These are phyloP conservation scores for Blastomyces parvus DNA, from an alignment of 2,329 filamentous ascomycete genomes.

Conservation along the genomic window DNA sequence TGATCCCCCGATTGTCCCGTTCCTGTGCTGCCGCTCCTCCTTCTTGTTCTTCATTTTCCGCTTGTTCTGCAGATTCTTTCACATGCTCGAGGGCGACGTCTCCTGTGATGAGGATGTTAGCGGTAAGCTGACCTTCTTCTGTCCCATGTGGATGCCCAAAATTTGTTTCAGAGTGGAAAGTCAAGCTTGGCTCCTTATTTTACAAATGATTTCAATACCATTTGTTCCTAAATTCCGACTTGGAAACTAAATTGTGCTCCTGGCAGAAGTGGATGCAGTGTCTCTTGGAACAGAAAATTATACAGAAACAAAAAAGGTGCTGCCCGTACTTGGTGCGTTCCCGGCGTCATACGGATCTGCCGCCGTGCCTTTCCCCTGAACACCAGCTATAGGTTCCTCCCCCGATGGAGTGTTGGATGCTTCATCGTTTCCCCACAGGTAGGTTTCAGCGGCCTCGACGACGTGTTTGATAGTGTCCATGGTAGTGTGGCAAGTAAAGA, in stretches of 20 bases:
- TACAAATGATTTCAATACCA: background rate
- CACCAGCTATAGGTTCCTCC: constrained; percentile 63
- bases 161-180: background rate
- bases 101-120: background rate
- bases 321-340: constrained; percentile 52
- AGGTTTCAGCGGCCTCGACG: constrained; percentile 36
- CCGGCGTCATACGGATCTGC: constrained; percentile 71
- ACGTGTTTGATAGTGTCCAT: constrained; percentile 3
- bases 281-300: background rate
- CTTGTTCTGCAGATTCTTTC: background rate
- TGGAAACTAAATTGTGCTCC: background rate
- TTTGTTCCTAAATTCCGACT: background rate
- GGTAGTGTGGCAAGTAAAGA: background rate
- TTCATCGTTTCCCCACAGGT: constrained; percentile 39
- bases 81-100: constrained; percentile 5
- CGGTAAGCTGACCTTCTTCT: background rate
- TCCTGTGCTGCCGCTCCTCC: background rate
- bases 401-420: constrained; percentile 22
- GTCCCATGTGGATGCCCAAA: constrained; percentile 19
- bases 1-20: background rate
- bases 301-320: constrained; percentile 1
- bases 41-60: background rate
- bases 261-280: background rate
- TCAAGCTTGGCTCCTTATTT: background rate
- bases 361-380: constrained; percentile 54